Evolutionary conservation across 225 moss, liverwort and hornwort species (phyloP).

Genomic region (Marchantia paleacea): DNA sequence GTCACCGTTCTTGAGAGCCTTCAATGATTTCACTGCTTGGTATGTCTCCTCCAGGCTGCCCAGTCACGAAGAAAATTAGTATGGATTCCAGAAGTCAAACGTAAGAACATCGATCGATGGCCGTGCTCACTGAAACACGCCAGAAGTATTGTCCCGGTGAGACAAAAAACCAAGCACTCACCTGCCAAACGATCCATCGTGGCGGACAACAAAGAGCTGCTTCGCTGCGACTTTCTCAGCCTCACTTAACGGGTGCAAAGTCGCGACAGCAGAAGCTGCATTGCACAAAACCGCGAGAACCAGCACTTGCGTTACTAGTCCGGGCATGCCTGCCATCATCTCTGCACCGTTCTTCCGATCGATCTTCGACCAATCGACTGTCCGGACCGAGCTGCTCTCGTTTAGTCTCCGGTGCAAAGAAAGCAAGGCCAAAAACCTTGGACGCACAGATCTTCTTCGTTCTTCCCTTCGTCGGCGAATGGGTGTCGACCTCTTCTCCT

Average conservation of each 20-base stretch:
- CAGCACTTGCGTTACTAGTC: constrained; percentile 12
- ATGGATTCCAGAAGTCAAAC: not conserved
- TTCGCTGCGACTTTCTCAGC: constrained; percentile 34
- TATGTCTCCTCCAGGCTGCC: constrained; percentile 44
- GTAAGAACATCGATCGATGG: not conserved
- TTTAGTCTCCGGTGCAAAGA: too few relatives aligned
- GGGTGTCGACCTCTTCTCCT: too few relatives aligned
- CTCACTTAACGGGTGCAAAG: constrained; percentile 34
- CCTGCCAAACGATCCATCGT: constrained; percentile 45
- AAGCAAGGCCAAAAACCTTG: too few relatives aligned
- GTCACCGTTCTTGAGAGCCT: constrained; percentile 32
- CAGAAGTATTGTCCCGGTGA: not conserved
- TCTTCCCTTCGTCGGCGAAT: too few relatives aligned
- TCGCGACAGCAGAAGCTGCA: constrained; percentile 24
- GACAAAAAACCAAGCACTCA: not conserved
- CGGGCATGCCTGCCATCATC: constrained; percentile 21
- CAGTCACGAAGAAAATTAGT: not conserved
- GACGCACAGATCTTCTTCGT: too few relatives aligned
- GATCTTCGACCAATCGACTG: constrained; percentile 6
- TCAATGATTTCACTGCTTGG: constrained; percentile 40
- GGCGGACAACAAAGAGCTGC: constrained; percentile 34
- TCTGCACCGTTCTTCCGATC: not conserved
- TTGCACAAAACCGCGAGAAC: constrained; percentile 9
- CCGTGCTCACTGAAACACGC: not conserved
- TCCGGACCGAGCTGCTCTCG: too few relatives aligned